phyloP scores from a whole-genome alignment of 2,329 filamentous ascomycete species.

The Teratosphaeria viscida region DNA sequence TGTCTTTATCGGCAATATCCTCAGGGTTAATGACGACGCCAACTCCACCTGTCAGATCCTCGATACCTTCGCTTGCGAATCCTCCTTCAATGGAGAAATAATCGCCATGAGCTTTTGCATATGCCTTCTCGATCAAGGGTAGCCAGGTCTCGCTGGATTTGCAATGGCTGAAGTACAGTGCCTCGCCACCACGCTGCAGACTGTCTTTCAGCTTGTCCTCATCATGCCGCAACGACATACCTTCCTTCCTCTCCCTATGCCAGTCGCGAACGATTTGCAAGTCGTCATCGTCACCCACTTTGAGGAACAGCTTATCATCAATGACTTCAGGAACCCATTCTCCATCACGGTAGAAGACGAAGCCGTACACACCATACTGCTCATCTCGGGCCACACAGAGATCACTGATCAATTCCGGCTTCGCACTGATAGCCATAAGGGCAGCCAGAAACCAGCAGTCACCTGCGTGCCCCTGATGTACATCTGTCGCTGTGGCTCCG shows the following conservation, averaged over 20 bases:
- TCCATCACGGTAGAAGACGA: slow-evolving; percentile 74
- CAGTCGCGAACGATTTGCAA: slow-evolving; percentile 32
- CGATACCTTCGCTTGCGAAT: slow-evolving; percentile 53
- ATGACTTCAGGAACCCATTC: slow-evolving; percentile 89
- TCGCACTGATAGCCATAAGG: slow-evolving; percentile 63
- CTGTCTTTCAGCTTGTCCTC: slow-evolving; percentile 18
- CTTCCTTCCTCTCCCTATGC: slow-evolving; percentile 17
- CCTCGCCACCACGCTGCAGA: slow-evolving; percentile 66
- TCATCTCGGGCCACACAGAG: slow-evolving; percentile 65
- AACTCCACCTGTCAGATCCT: slow-evolving; percentile 39
- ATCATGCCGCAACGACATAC: slow-evolving; percentile 30
- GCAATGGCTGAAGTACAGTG: slow-evolving; percentile 69
- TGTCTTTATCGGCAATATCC: slow-evolving; percentile 66
- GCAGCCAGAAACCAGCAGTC: slow-evolving; percentile 85
- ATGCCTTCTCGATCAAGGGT: slow-evolving; percentile 70
- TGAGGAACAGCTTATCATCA: slow-evolving; percentile 81
- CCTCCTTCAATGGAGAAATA: slow-evolving; percentile 66
- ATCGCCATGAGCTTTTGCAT: slow-evolving; percentile 74
- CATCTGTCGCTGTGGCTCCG: slow-evolving; percentile 64
- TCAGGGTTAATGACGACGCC: slow-evolving; percentile 55
- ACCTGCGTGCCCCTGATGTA: slow-evolving; percentile 66
- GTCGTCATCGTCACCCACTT: slow-evolving; percentile 72
- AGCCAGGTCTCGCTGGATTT: slow-evolving; percentile 75
- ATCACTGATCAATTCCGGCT: slow-evolving; percentile 60
- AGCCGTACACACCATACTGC: slow-evolving; percentile 70